Conservation (phyloP, 495 filamentous ascomycete genomes). For the Cairneyella variabilis region DNA sequence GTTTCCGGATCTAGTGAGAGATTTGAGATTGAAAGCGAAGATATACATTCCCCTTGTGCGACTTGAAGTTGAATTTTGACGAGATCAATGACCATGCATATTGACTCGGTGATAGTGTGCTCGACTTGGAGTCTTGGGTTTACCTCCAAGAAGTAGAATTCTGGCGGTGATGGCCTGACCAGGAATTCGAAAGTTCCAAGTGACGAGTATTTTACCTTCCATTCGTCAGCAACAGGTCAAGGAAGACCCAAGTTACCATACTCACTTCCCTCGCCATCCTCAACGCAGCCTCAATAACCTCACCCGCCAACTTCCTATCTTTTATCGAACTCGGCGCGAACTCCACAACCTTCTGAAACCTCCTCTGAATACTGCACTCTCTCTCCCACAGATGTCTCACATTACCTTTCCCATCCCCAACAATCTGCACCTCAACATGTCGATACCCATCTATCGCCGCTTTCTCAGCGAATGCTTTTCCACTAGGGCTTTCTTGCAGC, state of each 20-base stretch:
- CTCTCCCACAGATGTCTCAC: constrained; percentile 54
- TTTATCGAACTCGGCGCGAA: constrained; percentile 27
- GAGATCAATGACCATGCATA: constrained; percentile 48
- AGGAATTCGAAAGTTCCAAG: constrained; percentile 61
- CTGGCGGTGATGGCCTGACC: constrained; percentile 45
- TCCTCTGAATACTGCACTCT: constrained; percentile 56
- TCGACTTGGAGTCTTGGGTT: constrained; percentile 64
- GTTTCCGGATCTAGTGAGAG: constrained; percentile 27
- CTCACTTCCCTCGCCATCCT: constrained; percentile 49
- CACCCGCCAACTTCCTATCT: constrained; percentile 25
- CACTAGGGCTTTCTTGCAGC: constrained; percentile 30
- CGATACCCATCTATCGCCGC: constrained; percentile 40
- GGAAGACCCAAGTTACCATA: constrained; percentile 42
- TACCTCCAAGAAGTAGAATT: constrained; percentile 63
- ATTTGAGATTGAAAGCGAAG: constrained; percentile 36
- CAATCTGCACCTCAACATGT: constrained; percentile 56
- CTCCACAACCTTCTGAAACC: constrained; percentile 57
- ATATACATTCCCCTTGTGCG: constrained; percentile 46
- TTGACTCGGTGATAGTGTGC: constrained; percentile 59
- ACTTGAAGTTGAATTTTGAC: constrained; percentile 53
- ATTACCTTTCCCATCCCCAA: constrained; percentile 51
- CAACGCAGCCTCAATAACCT: constrained; percentile 39
- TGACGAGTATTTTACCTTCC: constrained; percentile 46
- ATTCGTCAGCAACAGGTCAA: constrained; percentile 31
- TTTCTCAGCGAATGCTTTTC: constrained; percentile 31